Evolutionary conservation across 2,329 filamentous ascomycete species (phyloP), one percentile per base, ranked within the genome.

Genomic region (Sarocladium brachiariae): DNA sequence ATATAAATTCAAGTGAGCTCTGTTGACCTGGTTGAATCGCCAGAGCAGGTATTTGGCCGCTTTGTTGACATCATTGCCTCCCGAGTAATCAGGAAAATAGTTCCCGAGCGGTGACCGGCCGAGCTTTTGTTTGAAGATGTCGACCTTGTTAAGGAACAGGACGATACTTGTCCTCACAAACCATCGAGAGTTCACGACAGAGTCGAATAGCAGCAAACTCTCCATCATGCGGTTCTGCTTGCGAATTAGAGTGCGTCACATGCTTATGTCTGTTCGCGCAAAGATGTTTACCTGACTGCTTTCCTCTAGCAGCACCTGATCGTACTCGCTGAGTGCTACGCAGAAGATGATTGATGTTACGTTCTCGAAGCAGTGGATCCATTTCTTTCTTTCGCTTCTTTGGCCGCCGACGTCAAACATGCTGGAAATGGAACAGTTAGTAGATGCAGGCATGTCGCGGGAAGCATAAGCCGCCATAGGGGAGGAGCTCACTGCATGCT

Each of bases 281-380:
- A 33, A 8, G 35, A 35, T 8, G 8, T 78, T 59, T 80, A 93
- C 91, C 77, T 97, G 93, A 64, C 92, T 96, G 70, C 89, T 95
- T 70, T 97, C 93, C 70, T 99, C 93, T 35, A 99, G 76, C 50
- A 99, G 75, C 4, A 96, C 92, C 71, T 99, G 93, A 64, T 99
- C 93, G 67, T 99, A 99, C 70, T 99, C 93, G 73, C 91, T 97
- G 59, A 99, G 73, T 14, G 93, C 93, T 55, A 99, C 93, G 64
- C 93, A 99, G 71, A 99, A 99, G 59, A 99, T 99, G 68, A 99
- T 99, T 3, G 93, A 97, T 38, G 93, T 99, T 61, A 99, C 93
- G 61, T 97, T 97, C 69, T 99, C 93, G 68, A 99, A 99, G 73
- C 93, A 99, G 72, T 99, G 93, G 65, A 99, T 99, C 93, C 93